phyloP scores from a whole-genome alignment of 805 yeast species.

The Starmerella sirachaensis region DNA sequence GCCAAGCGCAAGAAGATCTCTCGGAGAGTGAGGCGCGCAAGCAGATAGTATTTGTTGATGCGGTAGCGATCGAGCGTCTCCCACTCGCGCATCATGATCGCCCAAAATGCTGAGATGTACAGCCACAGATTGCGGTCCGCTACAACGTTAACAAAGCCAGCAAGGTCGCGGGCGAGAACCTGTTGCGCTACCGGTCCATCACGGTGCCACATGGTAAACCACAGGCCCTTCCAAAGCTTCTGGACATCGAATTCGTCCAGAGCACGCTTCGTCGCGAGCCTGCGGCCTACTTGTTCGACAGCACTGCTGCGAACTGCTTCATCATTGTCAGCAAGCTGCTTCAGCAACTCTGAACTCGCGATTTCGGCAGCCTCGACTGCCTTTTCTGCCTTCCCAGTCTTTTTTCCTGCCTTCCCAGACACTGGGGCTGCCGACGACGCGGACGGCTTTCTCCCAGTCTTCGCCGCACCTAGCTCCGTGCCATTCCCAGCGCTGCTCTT shows the following conservation, averaged over 20 bases:
- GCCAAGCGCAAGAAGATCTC: conserved; percentile 50
- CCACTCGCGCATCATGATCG: conserved; percentile 71
- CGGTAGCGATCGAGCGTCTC: conserved; percentile 67
- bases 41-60: conserved; percentile 71
- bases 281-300: conserved; percentile 48
- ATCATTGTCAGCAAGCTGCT: conserved; percentile 19
- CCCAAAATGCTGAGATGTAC: conserved; percentile 73
- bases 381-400: neutral
- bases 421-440: too few relatives aligned
- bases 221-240: conserved; percentile 93
- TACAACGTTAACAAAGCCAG: conserved; percentile 35
- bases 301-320: conserved; percentile 66
- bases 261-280: conserved; percentile 36
- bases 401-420: neutral
- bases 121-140: conserved; percentile 32
- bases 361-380: conserved; percentile 1
- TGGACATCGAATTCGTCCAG: conserved; percentile 45
- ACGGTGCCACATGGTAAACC: conserved; percentile 91
- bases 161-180: conserved; percentile 61
- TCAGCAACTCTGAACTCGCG: conserved; percentile 13
- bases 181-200: conserved; percentile 92
- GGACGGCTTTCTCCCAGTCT: neutral
- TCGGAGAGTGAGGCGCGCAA: conserved; percentile 64
- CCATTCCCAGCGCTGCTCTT: neutral
- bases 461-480: neutral